Conservation (phyloP, 345 rosid species). For the Nephelium lappaceum region DNA sequence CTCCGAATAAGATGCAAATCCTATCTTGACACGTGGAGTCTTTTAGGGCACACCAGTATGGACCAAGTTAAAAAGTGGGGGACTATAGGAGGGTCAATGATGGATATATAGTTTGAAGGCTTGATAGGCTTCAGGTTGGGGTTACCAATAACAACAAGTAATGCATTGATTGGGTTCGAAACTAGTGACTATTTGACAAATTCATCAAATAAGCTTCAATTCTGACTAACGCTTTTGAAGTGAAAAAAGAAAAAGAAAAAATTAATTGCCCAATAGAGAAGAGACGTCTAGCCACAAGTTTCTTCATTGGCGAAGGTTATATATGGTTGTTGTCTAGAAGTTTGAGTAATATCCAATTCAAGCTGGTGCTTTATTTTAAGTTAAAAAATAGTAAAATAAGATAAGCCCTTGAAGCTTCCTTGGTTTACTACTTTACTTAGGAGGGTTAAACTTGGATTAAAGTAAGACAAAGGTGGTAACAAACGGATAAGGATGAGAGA, state of each 20-base stretch:
- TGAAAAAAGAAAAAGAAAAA: not conserved
- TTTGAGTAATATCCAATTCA: conserved; percentile 24
- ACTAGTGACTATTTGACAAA: not conserved
- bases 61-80: not conserved
- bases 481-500: conserved; percentile 55
- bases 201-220: not conserved
- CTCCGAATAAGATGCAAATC: not conserved
- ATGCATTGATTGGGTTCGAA: conserved; percentile 16
- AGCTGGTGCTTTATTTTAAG: conserved; percentile 25
- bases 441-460: conserved; percentile 32
- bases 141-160: not conserved
- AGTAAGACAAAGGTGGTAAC: conserved; percentile 25
- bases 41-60: not conserved
- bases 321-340: conserved; percentile 8
- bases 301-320: not conserved
- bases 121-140: not conserved
- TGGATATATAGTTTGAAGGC: not conserved
- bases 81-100: not conserved
- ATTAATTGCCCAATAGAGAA: not conserved
- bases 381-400: not conserved
- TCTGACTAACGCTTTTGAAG: not conserved
- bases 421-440: conserved; percentile 4
- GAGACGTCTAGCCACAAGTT: not conserved
- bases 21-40: not conserved
- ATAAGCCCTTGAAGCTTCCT: conserved; percentile 3